Conservation (phyloP, 148 eudicot species). For the Talinum fruticosum region DNA sequence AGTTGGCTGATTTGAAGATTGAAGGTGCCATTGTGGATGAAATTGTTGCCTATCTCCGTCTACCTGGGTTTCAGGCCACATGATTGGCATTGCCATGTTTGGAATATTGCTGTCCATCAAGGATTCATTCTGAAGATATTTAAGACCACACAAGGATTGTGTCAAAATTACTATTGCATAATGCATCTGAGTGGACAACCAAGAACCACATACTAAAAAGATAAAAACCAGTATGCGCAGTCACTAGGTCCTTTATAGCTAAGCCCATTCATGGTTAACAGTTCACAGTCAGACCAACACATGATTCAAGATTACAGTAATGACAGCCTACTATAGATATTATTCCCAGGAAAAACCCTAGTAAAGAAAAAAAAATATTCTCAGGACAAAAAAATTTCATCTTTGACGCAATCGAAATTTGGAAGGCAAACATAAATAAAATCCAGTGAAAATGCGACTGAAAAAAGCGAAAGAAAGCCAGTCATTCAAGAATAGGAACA, state of each 20-base stretch:
- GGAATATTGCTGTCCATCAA: conserved; percentile 46
- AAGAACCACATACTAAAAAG: background rate
- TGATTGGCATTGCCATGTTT: conserved; percentile 55
- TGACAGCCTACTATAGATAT: background rate
- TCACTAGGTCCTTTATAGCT: background rate
- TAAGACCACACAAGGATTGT: conserved; percentile 9
- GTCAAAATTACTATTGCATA: conserved; percentile 1
- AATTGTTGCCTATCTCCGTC: conserved; percentile 46
- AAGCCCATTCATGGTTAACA: background rate
- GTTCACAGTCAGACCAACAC: background rate
- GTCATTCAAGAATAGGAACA: background rate
- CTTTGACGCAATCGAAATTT: background rate
- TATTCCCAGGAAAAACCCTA: background rate
- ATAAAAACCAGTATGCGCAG: background rate
- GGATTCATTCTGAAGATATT: conserved; percentile 50
- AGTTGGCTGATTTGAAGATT: conserved; percentile 52
- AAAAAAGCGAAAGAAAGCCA: background rate
- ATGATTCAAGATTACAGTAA: background rate
- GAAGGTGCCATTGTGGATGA: conserved; percentile 58
- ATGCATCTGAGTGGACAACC: background rate
- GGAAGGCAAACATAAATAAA: no score
- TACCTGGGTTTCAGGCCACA: conserved; percentile 60
- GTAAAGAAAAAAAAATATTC: no score
- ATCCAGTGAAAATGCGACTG: background rate
- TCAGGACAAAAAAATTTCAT: no score